A percentile compares a stretch with the other conserved stretches of the same genome.
Evolutionary conservation across 768 basidiomycete genomes (phyloP).

Genomic region (Leccinum variicolor): DNA sequence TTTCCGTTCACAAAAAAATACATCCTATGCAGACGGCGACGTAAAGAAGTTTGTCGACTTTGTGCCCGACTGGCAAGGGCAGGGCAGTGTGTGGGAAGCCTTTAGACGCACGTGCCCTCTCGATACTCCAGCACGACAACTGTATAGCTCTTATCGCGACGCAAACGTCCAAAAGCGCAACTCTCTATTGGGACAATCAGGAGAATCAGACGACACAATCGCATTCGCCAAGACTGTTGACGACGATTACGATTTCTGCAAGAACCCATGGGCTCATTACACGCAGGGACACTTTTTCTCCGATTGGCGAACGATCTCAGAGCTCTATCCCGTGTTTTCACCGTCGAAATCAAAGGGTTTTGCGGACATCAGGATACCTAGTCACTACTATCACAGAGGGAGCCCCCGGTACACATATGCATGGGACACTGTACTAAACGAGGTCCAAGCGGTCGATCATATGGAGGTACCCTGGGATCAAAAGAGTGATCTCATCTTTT

Average conservation of each 20-base stretch:
- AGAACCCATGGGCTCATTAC: constrained; percentile 76
- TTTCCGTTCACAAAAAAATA: background rate
- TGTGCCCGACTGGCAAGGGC: constrained; percentile 78
- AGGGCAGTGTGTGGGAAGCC: constrained; percentile 90
- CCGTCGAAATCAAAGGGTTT: constrained; percentile 86
- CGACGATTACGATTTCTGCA: constrained; percentile 74
- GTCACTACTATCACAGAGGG: constrained; percentile 92
- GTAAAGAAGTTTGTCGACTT: constrained; percentile 61
- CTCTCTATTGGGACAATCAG: constrained; percentile 26
- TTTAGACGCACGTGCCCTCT: constrained; percentile 91
- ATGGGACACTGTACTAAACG: constrained; percentile 76
- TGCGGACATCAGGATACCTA: constrained; percentile 89
- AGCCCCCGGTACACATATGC: constrained; percentile 84
- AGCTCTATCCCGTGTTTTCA: constrained; percentile 91
- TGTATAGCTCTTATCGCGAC: constrained; percentile 74
- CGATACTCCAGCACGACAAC: constrained; percentile 69
- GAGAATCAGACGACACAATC: constrained; percentile 50
- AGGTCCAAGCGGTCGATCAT: constrained; percentile 72
- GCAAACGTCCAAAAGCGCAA: constrained; percentile 29
- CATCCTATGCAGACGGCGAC: constrained; percentile 40
- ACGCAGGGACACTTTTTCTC: constrained; percentile 96
- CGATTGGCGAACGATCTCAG: constrained; percentile 88
- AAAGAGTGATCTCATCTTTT: constrained; percentile 86
- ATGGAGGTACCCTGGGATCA: constrained; percentile 89
- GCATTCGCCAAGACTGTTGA: constrained; percentile 60